These are phyloP conservation scores for Globisporangium middletonii DNA, from an alignment of 352 stramenopile genomes.

Conservation along the genomic window DNA sequence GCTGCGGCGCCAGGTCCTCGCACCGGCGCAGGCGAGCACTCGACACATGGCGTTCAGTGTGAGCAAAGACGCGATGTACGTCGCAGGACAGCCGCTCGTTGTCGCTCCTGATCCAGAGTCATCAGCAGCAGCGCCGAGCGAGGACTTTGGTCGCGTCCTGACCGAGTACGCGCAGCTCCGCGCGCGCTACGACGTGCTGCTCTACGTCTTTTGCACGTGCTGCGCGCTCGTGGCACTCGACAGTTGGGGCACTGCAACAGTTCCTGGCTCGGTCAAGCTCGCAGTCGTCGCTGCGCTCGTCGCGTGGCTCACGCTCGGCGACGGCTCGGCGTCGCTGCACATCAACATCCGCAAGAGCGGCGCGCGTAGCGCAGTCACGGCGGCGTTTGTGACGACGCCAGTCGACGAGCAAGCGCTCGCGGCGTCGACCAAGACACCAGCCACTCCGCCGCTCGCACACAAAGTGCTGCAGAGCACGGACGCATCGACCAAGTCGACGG, in stretches of 20 bases:
- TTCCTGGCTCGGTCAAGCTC: conserved; percentile 30
- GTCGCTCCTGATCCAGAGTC: neutral
- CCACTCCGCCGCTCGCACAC: neutral
- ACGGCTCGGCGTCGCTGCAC: conserved; percentile 32
- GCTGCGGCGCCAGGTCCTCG: conserved; percentile 24
- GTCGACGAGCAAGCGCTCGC: neutral
- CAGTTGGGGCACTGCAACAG: conserved; percentile 13
- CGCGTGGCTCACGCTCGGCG: conserved; percentile 28
- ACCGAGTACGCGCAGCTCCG: conserved; percentile 20
- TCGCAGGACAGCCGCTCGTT: neutral
- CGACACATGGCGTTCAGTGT: conserved; percentile 6
- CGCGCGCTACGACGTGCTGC: conserved; percentile 20
- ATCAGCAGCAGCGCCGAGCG: conserved; percentile 9
- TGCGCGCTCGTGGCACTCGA: conserved; percentile 34
- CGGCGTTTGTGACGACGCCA: conserved; percentile 14
- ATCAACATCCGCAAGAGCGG: conserved; percentile 29
- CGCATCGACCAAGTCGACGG: neutral
- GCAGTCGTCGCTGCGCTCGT: conserved; percentile 28
- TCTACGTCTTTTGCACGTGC: conserved; percentile 29
- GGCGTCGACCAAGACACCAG: neutral
- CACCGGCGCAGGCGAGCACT: conserved; percentile 3
- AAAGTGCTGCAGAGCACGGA: neutral
- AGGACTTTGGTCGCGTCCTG: conserved; percentile 23
- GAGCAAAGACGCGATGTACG: conserved; percentile 5
- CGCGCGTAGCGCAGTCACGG: conserved; percentile 12